A percentile compares a stretch with the other conserved stretches of the same genome.
Evolutionary conservation across 768 basidiomycete genomes (phyloP).

Genomic region (Boletus reticuloceps): DNA sequence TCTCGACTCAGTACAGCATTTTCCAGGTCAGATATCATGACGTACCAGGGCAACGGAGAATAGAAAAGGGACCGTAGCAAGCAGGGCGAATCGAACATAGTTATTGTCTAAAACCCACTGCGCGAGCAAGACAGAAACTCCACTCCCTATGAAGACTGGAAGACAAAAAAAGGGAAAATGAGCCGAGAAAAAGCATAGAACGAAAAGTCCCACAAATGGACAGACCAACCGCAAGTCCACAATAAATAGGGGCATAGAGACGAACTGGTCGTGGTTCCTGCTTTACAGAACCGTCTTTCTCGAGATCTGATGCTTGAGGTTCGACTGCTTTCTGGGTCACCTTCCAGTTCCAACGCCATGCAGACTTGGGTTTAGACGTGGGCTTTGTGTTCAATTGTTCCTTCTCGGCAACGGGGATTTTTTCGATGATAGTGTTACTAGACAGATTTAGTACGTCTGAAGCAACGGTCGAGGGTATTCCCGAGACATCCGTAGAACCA

Average conservation of each 20-base stretch:
- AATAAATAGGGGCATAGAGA: conserved; percentile 71
- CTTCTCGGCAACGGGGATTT: conserved; percentile 21
- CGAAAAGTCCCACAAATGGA: conserved; percentile 51
- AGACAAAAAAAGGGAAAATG: not conserved
- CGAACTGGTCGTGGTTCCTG: conserved; percentile 45
- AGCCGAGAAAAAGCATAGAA: conserved; percentile 6
- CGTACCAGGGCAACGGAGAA: conserved; percentile 74
- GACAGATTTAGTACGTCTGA: conserved; percentile 56
- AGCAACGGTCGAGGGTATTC: conserved; percentile 43
- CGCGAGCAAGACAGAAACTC: conserved; percentile 53
- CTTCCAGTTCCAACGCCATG: conserved; percentile 46
- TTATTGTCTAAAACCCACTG: conserved; percentile 67
- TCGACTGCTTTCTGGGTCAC: conserved; percentile 28
- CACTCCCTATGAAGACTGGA: conserved; percentile 71
- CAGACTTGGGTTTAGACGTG: conserved; percentile 1
- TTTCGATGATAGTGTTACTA: conserved; percentile 35
- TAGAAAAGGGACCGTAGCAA: conserved; percentile 65
- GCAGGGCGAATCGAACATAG: conserved; percentile 61
- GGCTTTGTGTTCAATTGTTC: not conserved
- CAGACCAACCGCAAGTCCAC: conserved; percentile 61
- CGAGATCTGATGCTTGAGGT: conserved; percentile 31
- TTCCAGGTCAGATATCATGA: not conserved
- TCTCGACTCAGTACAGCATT: conserved; percentile 7
- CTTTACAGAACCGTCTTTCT: conserved; percentile 45
- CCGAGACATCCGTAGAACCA: conserved; percentile 34